Percentiles rank a stretch among this genome's conserved stretches.
phyloP scores from a whole-genome alignment of 2,329 filamentous ascomycete species.

The Trichoderma koningiopsis region DNA sequence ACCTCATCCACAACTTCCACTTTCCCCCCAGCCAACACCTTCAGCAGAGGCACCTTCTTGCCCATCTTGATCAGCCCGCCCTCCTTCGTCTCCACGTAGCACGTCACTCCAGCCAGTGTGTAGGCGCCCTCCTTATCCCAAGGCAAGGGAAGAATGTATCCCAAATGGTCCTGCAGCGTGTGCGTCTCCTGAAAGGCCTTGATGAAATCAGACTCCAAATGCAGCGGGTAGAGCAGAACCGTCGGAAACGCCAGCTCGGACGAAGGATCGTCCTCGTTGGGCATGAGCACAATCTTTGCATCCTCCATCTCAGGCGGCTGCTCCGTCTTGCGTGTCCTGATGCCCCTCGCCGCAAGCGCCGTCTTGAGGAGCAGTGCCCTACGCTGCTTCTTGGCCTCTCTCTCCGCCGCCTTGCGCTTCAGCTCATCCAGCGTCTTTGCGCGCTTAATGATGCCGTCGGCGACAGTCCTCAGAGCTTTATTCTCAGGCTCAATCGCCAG shows the following conservation, averaged over 20 bases:
- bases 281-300: conserved; percentile 68
- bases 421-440: conserved; percentile 57
- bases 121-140: conserved; percentile 79
- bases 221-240: conserved; percentile 80
- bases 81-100: conserved; percentile 80
- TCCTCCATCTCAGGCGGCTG: conserved; percentile 87
- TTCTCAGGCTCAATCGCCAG: conserved; percentile 73
- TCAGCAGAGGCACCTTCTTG: conserved; percentile 76
- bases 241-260: conserved; percentile 76
- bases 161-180: conserved; percentile 73
- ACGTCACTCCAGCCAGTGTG: conserved; percentile 68
- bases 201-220: conserved; percentile 85
- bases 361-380: conserved; percentile 64
- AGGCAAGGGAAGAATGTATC: conserved; percentile 82
- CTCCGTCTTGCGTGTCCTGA: conserved; percentile 66
- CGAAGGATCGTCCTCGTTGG: conserved; percentile 71
- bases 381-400: conserved; percentile 55
- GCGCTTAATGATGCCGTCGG: conserved; percentile 63
- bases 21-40: conserved; percentile 73
- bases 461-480: conserved; percentile 62
- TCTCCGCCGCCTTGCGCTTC: conserved; percentile 57
- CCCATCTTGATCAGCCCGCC: conserved; percentile 89
- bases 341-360: conserved; percentile 69
- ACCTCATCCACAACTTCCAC: conserved; percentile 87
- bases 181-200: conserved; percentile 82